Base-by-base conservation (phyloP, 176 grass and related monocot species). In the Bothriochloa decipiens region DNA sequence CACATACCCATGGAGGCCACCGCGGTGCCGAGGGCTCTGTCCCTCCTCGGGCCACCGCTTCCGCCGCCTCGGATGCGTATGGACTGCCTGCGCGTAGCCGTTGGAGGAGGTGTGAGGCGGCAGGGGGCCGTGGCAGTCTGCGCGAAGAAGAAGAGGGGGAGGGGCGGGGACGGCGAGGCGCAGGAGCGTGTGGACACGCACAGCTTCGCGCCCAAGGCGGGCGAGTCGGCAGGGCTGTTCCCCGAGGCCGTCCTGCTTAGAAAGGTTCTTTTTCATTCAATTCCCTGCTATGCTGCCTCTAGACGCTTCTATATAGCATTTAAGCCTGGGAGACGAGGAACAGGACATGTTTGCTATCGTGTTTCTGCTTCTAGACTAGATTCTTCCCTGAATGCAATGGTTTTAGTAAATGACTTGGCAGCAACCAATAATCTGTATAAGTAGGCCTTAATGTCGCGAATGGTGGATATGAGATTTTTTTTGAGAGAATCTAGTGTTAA, bases 221-320 rank as follows among this genome's bases (percentile, higher is more conserved):
- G 78, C 49, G 92, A 91, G 88, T 68, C 89, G n/a, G 80, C 86
- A 0, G 92, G 86, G 11, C 79, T 87, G 25, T 95, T 98, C 80
- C 93, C 93, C 23, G 96, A 98, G 85, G 85, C 93, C 50, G 86
- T 92, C n/a, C 69, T 98, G 8, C 93, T 98, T 45, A 93, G 89
- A 68, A 93, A 93, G 92, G 92, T 92, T 35, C 11, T 40, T 61
- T 47, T 14, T 22, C 40, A 25, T 23, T 3, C 11, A 6, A 6
- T 40, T 71, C 20, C 37, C 40, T 41, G 14, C 28, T 29, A 9
- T 13, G 52, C 25, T 47, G 50, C 52, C 25, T 62, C 9, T 70
- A n/a, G 18, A 5, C 32, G 20, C 29, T 63, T 39, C 7, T 58
- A 10, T 53, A 42, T 46, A 26, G 57, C 25, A 16, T 46, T 29